phyloP scores from a whole-genome alignment of 805 yeast species.

The Starmera amethionina region DNA sequence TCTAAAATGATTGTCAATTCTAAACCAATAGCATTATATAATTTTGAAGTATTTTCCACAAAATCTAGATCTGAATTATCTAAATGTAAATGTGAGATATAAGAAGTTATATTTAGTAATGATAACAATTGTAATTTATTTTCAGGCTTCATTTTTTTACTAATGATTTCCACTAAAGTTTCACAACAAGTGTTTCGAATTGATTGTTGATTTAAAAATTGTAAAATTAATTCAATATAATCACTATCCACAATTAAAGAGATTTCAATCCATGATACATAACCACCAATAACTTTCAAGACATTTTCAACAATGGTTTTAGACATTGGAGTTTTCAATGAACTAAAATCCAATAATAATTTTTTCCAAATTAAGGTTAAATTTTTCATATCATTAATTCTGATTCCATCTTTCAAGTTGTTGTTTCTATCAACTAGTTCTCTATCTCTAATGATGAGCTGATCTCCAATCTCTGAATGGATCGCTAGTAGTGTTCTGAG shows the following conservation, averaged over 20 bases:
- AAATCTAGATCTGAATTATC: constrained; percentile 52
- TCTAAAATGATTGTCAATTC: constrained; percentile 70
- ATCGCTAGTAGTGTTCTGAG: constrained; percentile 62
- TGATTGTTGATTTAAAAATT: constrained; percentile 3
- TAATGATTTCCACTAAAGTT: constrained; percentile 52
- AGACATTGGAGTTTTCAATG: constrained; percentile 18
- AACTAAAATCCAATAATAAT: constrained; percentile 32
- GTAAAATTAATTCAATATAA: constrained; percentile 10
- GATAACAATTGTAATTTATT: constrained; percentile 56
- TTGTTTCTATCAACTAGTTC: constrained; percentile 56
- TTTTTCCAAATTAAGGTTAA: constrained; percentile 62
- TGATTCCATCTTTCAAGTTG: constrained; percentile 69
- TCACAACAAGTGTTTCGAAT: constrained; percentile 19
- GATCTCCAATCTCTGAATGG: constrained; percentile 92
- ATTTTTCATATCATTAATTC: constrained; percentile 62
- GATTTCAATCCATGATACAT: constrained; percentile 72
- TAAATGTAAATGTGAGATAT: constrained; percentile 31
- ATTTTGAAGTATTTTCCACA: constrained; percentile 64
- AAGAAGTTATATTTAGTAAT: constrained; percentile 54
- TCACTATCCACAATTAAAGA: constrained; percentile 12
- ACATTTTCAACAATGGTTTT: constrained; percentile 46
- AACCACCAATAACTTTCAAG: constrained; percentile 66
- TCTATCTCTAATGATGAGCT: constrained; percentile 63
- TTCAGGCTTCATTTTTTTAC: constrained; percentile 70
- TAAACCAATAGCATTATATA: constrained; percentile 62